These are phyloP conservation scores for Backusella sp. DNA, from an alignment of 192 early-diverging fungal species.

Conservation along the genomic window DNA sequence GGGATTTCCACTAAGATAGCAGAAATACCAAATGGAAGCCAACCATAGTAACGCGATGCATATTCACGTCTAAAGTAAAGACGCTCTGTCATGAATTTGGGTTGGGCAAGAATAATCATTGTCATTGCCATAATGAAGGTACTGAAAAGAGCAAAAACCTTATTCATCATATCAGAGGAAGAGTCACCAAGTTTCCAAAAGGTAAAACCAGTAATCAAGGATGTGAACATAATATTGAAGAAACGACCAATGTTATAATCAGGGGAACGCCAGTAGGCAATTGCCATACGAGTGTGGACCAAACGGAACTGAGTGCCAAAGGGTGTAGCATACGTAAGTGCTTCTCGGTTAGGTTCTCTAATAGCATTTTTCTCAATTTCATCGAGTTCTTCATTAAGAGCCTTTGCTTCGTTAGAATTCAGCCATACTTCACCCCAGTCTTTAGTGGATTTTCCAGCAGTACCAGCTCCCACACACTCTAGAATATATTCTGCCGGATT, in stretches of 20 bases:
- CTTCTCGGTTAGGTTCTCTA: constrained; percentile 26
- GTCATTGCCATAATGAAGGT: constrained; percentile 63
- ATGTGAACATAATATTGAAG: constrained; percentile 53
- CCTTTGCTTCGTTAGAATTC: constrained; percentile 50
- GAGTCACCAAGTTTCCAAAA: constrained; percentile 63
- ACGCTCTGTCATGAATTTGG: constrained; percentile 70
- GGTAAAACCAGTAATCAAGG: constrained; percentile 69
- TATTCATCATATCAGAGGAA: constrained; percentile 59
- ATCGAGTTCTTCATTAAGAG: constrained; percentile 49
- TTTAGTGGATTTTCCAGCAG: constrained; percentile 44
- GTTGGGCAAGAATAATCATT: constrained; percentile 68
- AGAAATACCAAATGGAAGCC: constrained; percentile 60
- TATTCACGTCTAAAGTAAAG: constrained; percentile 65
- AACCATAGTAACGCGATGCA: constrained; percentile 66
- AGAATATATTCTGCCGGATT: constrained; percentile 89
- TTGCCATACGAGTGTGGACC: constrained; percentile 63
- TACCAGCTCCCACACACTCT: constrained; percentile 72
- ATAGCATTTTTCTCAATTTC: constrained; percentile 41
- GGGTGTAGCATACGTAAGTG: constrained; percentile 45
- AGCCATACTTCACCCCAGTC: constrained; percentile 78
- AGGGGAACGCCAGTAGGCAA: constrained; percentile 70
- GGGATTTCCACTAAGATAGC: constrained; percentile 70
- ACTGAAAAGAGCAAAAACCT: constrained; percentile 71
- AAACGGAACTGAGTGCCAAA: constrained; percentile 49
- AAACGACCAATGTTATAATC: constrained; percentile 76